Evolutionary conservation across 2,329 filamentous ascomycete genomes (phyloP).

Genomic region (Colletotrichum magnum): DNA sequence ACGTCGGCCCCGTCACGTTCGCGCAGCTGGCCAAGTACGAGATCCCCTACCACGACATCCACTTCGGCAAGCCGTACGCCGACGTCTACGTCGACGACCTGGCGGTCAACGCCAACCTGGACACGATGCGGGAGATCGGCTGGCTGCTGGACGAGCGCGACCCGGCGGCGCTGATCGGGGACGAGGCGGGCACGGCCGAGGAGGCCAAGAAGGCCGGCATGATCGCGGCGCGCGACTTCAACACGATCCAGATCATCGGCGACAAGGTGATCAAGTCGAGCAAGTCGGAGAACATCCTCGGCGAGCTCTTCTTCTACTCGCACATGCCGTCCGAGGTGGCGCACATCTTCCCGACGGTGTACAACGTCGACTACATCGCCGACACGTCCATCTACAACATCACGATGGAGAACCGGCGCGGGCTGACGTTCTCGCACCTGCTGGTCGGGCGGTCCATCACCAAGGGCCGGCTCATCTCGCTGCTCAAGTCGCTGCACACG

Average conservation of each 20-base stretch:
- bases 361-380: conserved; percentile 46
- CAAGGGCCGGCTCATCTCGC: conserved; percentile 45
- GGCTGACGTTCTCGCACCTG: conserved; percentile 47
- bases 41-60: conserved; percentile 48
- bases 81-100: conserved; percentile 49
- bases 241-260: conserved; percentile 49
- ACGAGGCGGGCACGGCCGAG: conserved; percentile 33
- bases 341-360: conserved; percentile 44
- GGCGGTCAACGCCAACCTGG: conserved; percentile 48
- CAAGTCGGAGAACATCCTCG: conserved; percentile 49
- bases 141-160: conserved; percentile 48
- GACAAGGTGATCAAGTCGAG: conserved; percentile 50
- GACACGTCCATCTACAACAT: conserved; percentile 47
- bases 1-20: conserved; percentile 46
- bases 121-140: conserved; percentile 48
- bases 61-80: conserved; percentile 49
- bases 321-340: conserved; percentile 46
- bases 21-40: conserved; percentile 46
- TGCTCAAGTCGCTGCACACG: conserved; percentile 45
- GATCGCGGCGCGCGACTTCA: conserved; percentile 49
- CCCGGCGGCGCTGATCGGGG: conserved; percentile 37
- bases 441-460: conserved; percentile 50
- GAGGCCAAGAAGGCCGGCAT: conserved; percentile 46
- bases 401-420: conserved; percentile 48
- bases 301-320: conserved; percentile 51